Base-by-base conservation (phyloP, 768 basidiomycete species). In the Rubroboletus satanas region DNA sequence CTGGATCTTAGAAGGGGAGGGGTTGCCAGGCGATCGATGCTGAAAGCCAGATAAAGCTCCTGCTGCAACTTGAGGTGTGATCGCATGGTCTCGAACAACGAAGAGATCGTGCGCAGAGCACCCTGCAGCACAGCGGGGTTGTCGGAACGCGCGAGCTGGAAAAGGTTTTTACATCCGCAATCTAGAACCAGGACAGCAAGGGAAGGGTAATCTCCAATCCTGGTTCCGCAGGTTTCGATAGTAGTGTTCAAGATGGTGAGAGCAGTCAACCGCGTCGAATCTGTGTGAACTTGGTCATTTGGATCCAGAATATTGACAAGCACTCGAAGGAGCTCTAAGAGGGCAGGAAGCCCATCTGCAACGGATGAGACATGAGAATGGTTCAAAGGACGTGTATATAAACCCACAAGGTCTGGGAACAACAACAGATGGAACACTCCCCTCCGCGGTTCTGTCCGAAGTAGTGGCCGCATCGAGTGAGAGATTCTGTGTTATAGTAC, bases 221-320 rank as follows among this genome's bases (percentile, higher is more conserved):
- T 81, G 7, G 79, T 69, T 7, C 94, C 95, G 18, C 92, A 83
- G 49, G 86, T 83, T 69, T 98, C 93, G 51, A 98, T 85, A 3
- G 92, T 88, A 21, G 85, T 79, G 64, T 95, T 93, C 52, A 99
- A 79, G 52, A 95, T 88, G 1, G 88, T 80, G 23, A 99, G 81
- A 0, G 95, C 91, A 51, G 89, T 87, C 8, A 96, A 78, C 14
- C 97, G 85, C 50, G 95, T 97, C 5, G 94, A 93, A 69, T 98
- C 97, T 4, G 97, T 98, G 68, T 98, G 96, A 50, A 93, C 84
- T 60, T 92, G 90, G 67, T 96, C 93, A 61, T 83, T 89, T 18
- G 97, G 97, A 70, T 98, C 93, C 46, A 99, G 79, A 38, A 99
- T 90, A 62, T 96, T 93, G 66, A 98, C 85, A 52, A 99, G 82